A percentile compares a stretch with the other conserved stretches of the same genome.
These are phyloP conservation scores for Penicillium vulpinum DNA, from an alignment of 2,329 filamentous ascomycete species.

Conservation along the genomic window DNA sequence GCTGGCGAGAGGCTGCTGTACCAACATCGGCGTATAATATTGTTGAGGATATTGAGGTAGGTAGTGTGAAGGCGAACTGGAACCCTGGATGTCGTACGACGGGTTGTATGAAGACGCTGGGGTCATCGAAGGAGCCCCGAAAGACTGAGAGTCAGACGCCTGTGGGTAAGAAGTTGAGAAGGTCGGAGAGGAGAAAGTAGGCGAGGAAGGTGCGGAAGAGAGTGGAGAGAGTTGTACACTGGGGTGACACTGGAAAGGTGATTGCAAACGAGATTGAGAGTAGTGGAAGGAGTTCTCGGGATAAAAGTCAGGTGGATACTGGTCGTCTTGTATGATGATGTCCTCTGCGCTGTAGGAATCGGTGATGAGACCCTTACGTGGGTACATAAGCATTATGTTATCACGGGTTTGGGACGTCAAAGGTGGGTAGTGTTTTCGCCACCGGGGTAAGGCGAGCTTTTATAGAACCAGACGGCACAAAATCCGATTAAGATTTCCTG, in stretches of 20 bases:
- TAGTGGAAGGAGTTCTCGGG: constrained; percentile 30
- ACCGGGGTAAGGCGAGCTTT: constrained; percentile 31
- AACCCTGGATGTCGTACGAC: constrained; percentile 35
- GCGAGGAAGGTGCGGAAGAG: constrained; percentile 39
- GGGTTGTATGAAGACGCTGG: constrained; percentile 41
- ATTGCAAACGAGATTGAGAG: constrained; percentile 32
- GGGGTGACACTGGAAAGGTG: constrained; percentile 37
- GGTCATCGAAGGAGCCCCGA: constrained; percentile 45
- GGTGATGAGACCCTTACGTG: constrained; percentile 47
- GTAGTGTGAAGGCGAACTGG: constrained; percentile 36
- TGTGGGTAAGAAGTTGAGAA: constrained; percentile 30
- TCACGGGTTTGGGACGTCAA: constrained; percentile 31
- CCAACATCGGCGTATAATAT: constrained; percentile 41
- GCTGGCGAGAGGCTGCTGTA: constrained; percentile 38
- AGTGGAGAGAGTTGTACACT: constrained; percentile 37
- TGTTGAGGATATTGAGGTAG: constrained; percentile 32
- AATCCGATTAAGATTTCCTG: constrained; percentile 29
- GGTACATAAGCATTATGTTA: constrained; percentile 43
- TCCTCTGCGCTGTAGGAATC: constrained; percentile 37
- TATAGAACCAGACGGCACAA: constrained; percentile 30
- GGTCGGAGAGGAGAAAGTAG: constrained; percentile 32
- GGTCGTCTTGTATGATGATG: constrained; percentile 43
- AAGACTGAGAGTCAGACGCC: constrained; percentile 30
- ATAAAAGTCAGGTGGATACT: constrained; percentile 33
- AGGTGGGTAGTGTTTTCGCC: constrained; percentile 30